Conservation (phyloP, 2,329 filamentous ascomycete species). For the Simplicillium aogashimaense region DNA sequence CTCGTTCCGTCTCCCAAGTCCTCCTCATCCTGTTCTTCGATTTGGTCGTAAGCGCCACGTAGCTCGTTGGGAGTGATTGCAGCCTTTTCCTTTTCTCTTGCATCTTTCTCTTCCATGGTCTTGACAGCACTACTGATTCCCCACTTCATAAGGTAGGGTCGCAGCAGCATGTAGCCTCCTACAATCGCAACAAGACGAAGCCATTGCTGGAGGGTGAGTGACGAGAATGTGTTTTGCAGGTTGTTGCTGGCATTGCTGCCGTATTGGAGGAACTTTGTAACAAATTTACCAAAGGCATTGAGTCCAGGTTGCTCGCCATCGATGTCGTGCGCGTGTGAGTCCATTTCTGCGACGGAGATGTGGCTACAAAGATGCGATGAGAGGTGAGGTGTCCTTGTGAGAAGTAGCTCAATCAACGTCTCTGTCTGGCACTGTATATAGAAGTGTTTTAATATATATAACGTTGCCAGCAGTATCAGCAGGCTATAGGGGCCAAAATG, state of each 20-base stretch:
- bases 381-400: too few species aligned
- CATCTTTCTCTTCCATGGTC: conserved; percentile 50
- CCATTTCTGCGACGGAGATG: background rate
- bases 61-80: conserved; percentile 57
- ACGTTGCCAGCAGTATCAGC: too few species aligned
- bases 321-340: conserved; percentile 15
- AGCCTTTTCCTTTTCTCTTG: conserved; percentile 40
- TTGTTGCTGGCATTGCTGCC: conserved; percentile 35
- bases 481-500: too few species aligned
- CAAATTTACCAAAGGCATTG: conserved; percentile 22
- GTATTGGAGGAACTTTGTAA: conserved; percentile 21
- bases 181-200: conserved; percentile 64
- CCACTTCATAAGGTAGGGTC: conserved; percentile 63
- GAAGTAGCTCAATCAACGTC: background rate
- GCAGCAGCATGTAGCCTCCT: conserved; percentile 62
- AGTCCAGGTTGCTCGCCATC: conserved; percentile 16
- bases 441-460: background rate
- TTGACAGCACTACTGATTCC: conserved; percentile 54
- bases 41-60: conserved; percentile 44
- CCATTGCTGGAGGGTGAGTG: conserved; percentile 42
- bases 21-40: conserved; percentile 41
- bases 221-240: conserved; percentile 34
- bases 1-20: conserved; percentile 33
- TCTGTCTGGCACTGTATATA: background rate
- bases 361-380: background rate